Evolutionary conservation across 169 alveolate species (phyloP).

Genomic region (Cardiosporidium cionae): DNA sequence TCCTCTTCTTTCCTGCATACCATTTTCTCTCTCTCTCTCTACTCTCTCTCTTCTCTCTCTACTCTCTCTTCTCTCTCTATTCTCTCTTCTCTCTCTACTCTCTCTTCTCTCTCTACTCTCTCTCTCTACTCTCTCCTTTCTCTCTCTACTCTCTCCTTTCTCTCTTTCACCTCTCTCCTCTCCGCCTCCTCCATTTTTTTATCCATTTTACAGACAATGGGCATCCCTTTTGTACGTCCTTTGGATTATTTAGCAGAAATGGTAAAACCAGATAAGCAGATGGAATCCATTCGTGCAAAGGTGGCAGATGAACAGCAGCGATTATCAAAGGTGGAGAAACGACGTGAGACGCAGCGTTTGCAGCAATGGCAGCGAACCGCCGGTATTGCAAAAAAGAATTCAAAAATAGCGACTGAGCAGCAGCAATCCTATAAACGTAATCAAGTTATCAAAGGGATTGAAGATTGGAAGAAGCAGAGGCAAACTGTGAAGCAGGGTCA

Average conservation of each 20-base stretch:
- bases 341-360: neutral
- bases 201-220: constrained; percentile 15
- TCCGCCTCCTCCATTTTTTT: too few species aligned
- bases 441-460: neutral
- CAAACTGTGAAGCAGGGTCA: too few species aligned
- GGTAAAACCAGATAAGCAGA: constrained; percentile 24
- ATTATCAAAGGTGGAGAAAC: neutral
- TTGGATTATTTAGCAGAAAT: constrained; percentile 25
- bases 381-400: too few species aligned
- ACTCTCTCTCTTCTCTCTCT: too few species aligned
- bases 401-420: neutral
- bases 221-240: constrained; percentile 21
- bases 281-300: constrained; percentile 14
- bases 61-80: too few species aligned
- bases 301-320: constrained; percentile 18
- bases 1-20: too few species aligned
- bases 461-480: constrained; percentile 4
- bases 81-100: too few species aligned
- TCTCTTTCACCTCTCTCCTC: too few species aligned
- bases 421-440: constrained; percentile 9
- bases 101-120: too few species aligned
- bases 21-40: too few species aligned
- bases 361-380: constrained; percentile 9
- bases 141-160: too few species aligned
- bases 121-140: too few species aligned